A percentile compares a stretch with the other conserved stretches of the same genome.
Conservation (phyloP, 1,284 basidiomycete genomes). For the Fomes fomentarius region DNA sequence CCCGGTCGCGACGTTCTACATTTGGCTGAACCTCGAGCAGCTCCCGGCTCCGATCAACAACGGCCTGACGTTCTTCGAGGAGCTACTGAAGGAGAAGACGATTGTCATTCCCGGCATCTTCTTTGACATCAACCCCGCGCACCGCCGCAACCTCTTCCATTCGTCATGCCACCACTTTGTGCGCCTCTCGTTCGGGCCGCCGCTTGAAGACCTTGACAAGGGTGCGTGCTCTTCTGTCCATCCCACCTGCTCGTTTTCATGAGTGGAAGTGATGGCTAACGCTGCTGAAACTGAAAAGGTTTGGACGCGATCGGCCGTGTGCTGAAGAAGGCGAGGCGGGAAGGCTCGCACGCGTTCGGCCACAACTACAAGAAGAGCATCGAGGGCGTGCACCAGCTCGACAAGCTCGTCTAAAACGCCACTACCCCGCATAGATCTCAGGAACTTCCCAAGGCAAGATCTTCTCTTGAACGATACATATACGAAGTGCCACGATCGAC, state of each 20-base stretch:
- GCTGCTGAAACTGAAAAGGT: conserved; percentile 41
- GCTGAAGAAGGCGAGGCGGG: conserved; percentile 68
- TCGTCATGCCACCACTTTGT: conserved; percentile 93
- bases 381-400: conserved; percentile 35
- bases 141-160: conserved; percentile 84
- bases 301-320: conserved; percentile 87
- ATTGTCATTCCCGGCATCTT: conserved; percentile 92
- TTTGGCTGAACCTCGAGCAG: conserved; percentile 86
- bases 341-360: conserved; percentile 63
- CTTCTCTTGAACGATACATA: neutral
- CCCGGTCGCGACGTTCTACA: conserved; percentile 84
- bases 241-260: no score
- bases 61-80: conserved; percentile 94
- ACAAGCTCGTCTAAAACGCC: conserved; percentile 21
- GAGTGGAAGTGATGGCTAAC: no score
- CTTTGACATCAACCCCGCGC: conserved; percentile 89
- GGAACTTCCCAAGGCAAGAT: no score
- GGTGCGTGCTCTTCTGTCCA: conserved; percentile 44
- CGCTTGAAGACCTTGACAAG: conserved; percentile 80
- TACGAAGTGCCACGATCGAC: neutral
- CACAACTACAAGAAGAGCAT: conserved; percentile 69
- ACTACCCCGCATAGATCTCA: no score
- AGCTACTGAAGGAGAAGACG: conserved; percentile 87
- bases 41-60: conserved; percentile 85
- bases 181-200: conserved; percentile 87